These are phyloP conservation scores for Botryosphaeria dothidea DNA, from an alignment of 2,329 filamentous ascomycete species.

Conservation along the genomic window DNA sequence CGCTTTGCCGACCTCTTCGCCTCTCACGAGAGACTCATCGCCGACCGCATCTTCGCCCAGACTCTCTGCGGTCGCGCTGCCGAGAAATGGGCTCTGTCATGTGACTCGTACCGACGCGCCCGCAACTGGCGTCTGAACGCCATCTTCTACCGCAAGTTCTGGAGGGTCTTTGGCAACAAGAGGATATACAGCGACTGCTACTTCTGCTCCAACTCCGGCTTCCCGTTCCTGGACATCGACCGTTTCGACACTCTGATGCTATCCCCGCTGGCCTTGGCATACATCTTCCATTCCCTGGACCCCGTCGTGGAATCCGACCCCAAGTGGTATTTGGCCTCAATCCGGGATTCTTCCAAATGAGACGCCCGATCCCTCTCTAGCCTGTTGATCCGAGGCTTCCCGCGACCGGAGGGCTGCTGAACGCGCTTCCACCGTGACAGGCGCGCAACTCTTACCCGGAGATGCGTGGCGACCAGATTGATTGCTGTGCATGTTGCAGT, in stretches of 20 bases:
- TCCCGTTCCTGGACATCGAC: slow-evolving; percentile 17
- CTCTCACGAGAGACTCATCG: slow-evolving; percentile 15
- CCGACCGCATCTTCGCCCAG: slow-evolving; percentile 14
- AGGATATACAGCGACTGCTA: slow-evolving; percentile 19
- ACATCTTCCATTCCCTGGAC: slow-evolving; percentile 14
- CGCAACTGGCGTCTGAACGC: slow-evolving; percentile 17
- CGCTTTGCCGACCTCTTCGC: slow-evolving; percentile 10
- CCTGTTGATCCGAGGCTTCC: not conserved
- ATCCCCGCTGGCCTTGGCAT: slow-evolving; percentile 12
- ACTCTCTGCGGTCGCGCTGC: slow-evolving; percentile 11
- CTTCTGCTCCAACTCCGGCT: slow-evolving; percentile 13
- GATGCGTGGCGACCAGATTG: too few species aligned
- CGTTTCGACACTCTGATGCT: slow-evolving; percentile 17
- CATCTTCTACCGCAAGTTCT: slow-evolving; percentile 21
- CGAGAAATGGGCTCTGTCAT: not conserved
- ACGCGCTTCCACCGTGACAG: too few species aligned
- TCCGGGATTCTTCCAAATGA: slow-evolving; percentile 7
- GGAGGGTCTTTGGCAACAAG: slow-evolving; percentile 15
- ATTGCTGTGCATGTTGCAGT: too few species aligned
- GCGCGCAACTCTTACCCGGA: too few species aligned
- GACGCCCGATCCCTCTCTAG: not conserved
- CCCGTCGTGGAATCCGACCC: slow-evolving; percentile 15
- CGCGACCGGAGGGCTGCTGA: not conserved
- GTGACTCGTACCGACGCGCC: slow-evolving; percentile 15
- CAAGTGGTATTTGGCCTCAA: slow-evolving; percentile 13